These are phyloP conservation scores for Tylopilus sp. DNA, from an alignment of 768 basidiomycete genomes.

Conservation along the genomic window DNA sequence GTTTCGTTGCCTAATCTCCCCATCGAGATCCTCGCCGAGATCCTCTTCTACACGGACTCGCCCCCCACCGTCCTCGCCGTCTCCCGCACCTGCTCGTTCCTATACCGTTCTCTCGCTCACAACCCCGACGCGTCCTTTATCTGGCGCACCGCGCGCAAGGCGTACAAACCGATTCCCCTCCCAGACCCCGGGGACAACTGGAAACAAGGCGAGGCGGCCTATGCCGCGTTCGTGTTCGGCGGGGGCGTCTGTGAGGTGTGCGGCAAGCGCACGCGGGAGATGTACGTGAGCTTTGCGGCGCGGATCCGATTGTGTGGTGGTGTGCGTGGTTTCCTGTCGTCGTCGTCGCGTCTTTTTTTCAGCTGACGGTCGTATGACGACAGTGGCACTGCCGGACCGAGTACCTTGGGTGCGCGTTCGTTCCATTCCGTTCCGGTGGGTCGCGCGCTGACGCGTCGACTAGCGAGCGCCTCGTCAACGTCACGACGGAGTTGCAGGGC, in stretches of 20 bases:
- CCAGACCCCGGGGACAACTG: conserved; percentile 43
- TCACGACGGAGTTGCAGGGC: background rate
- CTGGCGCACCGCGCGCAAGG: conserved; percentile 52
- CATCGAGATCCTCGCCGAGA: conserved; percentile 61
- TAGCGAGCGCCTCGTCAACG: conserved; percentile 15
- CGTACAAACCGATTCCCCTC: conserved; percentile 33
- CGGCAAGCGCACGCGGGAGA: conserved; percentile 29
- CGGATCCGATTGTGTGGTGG: conserved; percentile 44
- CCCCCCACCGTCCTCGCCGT: conserved; percentile 57
- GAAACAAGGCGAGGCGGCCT: conserved; percentile 46
- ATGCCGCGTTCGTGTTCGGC: conserved; percentile 65
- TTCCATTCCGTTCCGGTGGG: background rate
- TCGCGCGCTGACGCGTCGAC: background rate
- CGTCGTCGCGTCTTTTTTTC: background rate
- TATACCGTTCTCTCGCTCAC: conserved; percentile 47
- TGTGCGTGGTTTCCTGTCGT: conserved; percentile 22
- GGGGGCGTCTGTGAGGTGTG: conserved; percentile 59
- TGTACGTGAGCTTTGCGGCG: conserved; percentile 48
- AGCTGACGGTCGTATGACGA: background rate
- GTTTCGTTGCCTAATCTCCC: conserved; percentile 38
- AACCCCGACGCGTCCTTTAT: conserved; percentile 47
- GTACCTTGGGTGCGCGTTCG: conserved; percentile 15
- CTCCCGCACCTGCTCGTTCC: conserved; percentile 52
- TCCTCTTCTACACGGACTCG: conserved; percentile 50
- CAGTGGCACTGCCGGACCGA: conserved; percentile 22